Evolutionary conservation across 106 monocot genomes (phyloP).

Genomic region (Agapanthus africanus): DNA sequence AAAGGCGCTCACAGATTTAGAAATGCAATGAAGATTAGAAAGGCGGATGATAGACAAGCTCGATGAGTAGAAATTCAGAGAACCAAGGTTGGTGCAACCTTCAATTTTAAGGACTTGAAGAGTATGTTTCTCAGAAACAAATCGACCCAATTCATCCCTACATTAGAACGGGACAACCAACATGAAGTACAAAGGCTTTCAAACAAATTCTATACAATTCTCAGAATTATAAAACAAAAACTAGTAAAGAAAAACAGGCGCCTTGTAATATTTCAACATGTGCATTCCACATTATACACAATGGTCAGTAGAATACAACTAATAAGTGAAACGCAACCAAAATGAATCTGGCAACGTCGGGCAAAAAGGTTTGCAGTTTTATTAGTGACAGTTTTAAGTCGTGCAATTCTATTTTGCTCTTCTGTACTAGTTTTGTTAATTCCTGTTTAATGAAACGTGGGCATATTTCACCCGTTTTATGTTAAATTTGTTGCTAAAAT

Average conservation of each 20-base stretch:
- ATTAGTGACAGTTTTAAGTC: neutral
- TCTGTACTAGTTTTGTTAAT: too few species aligned
- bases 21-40: conserved; percentile 71
- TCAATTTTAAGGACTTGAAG: conserved; percentile 73
- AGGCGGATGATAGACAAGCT: conserved; percentile 74
- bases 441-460: too few species aligned
- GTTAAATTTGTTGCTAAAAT: too few species aligned
- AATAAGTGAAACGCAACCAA: neutral
- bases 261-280: neutral
- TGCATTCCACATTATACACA: neutral
- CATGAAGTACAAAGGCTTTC: too few species aligned
- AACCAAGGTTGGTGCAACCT: conserved; percentile 67
- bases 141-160: conserved; percentile 78
- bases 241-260: too few species aligned
- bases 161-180: conserved; percentile 3
- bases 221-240: neutral
- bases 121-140: conserved; percentile 74
- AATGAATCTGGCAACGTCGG: neutral
- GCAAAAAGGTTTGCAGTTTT: neutral
- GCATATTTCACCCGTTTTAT: too few species aligned
- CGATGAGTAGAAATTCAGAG: conserved; percentile 64
- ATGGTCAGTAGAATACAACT: neutral
- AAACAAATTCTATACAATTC: neutral
- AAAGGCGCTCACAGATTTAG: conserved; percentile 47
- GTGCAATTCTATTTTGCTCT: too few species aligned